Percentiles rank a stretch among this genome's conserved stretches.
phyloP scores from a whole-genome alignment of 768 basidiomycete species.

The Ephemerocybe angulata region DNA sequence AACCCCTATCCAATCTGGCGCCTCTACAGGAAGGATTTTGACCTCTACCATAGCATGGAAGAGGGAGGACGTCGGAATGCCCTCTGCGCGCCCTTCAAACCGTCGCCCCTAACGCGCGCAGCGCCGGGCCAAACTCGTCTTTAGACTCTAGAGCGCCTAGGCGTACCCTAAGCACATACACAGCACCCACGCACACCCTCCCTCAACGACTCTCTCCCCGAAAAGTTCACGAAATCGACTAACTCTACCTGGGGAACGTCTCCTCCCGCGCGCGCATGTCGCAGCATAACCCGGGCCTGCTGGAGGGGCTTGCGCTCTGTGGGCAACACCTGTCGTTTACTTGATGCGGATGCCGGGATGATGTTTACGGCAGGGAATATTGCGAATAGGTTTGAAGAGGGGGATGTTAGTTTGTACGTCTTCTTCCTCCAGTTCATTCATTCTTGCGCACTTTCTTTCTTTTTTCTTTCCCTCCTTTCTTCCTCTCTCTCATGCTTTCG shows the following conservation, averaged over 20 bases:
- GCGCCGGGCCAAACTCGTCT: too few relatives aligned
- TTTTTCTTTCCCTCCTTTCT: not conserved
- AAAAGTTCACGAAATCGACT: conserved; percentile 15
- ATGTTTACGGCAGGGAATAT: conserved; percentile 33
- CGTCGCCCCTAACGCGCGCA: too few relatives aligned
- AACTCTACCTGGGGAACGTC: conserved; percentile 13
- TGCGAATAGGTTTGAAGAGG: conserved; percentile 29
- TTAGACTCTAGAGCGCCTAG: too few relatives aligned
- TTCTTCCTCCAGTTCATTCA: not conserved
- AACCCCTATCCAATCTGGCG: too few relatives aligned
- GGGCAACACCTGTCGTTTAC: conserved; percentile 26
- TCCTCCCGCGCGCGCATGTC: conserved; percentile 3
- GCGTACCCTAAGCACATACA: too few relatives aligned
- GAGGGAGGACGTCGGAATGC: too few relatives aligned
- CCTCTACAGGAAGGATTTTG: too few relatives aligned
- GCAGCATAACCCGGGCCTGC: conserved; percentile 6
- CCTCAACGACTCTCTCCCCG: not conserved
- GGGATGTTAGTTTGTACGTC: conserved; percentile 27
- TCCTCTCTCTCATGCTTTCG: too few relatives aligned
- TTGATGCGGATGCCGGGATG: conserved; percentile 26
- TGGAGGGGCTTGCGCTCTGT: conserved; percentile 14
- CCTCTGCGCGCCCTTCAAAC: too few relatives aligned
- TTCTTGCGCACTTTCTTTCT: not conserved
- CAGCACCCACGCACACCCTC: not conserved
- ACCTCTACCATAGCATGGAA: too few relatives aligned